Conservation (phyloP, 306 rosid species). For the Phaseolus lunatus region DNA sequence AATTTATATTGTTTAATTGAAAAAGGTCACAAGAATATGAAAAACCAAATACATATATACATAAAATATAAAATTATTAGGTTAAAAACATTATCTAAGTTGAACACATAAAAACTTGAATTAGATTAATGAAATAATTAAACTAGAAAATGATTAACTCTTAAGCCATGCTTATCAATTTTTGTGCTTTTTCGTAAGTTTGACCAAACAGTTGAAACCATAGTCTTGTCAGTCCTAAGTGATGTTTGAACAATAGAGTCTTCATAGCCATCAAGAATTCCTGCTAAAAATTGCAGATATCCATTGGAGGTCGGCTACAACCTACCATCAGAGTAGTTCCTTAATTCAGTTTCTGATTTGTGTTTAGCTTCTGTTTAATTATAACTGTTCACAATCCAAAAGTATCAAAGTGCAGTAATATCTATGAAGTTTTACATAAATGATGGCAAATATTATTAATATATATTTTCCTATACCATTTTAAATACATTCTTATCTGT, state of each 20-base stretch:
- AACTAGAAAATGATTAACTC: no score
- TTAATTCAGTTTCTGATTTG: conserved; percentile 33
- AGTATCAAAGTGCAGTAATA: conserved; percentile 33
- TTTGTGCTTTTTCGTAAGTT: conserved; percentile 31
- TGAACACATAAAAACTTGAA: no score
- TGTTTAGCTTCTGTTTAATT: background rate
- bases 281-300: conserved; percentile 40
- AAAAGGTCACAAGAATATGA: no score
- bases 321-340: conserved; percentile 11
- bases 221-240: conserved; percentile 37
- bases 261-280: conserved; percentile 16
- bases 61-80: no score
- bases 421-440: conserved; percentile 39
- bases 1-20: no score
- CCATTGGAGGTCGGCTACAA: conserved; percentile 49
- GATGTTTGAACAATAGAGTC: conserved; percentile 38
- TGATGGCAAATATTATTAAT: background rate
- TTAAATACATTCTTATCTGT: background rate
- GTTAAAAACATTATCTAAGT: no score
- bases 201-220: conserved; percentile 45
- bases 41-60: no score
- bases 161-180: no score
- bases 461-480: background rate
- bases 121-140: no score
- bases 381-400: conserved; percentile 23